Evolutionary conservation across 73 alveolate genomes (phyloP).

Genomic region (Tetrahymena thermophila): DNA sequence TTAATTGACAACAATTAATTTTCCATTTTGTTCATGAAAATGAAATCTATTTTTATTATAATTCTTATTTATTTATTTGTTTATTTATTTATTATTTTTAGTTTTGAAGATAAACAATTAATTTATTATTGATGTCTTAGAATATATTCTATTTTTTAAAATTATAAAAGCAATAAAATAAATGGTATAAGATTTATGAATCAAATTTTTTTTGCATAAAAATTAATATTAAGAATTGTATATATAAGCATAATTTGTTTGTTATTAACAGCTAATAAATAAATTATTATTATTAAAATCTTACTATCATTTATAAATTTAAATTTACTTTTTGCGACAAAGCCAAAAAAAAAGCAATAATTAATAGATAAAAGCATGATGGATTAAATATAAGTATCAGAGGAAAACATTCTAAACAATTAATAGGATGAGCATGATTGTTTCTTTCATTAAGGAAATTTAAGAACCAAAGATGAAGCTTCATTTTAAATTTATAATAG

Average conservation of each 20-base stretch:
- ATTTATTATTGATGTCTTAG: no score
- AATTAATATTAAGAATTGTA: background rate
- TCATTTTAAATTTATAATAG: background rate
- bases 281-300: background rate
- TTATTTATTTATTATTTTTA: no score
- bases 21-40: no score
- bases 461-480: background rate
- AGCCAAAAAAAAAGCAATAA: background rate
- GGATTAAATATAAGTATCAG: background rate
- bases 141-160: no score
- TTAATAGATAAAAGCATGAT: no score
- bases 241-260: no score
- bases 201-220: background rate
- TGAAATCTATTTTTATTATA: no score
- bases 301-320: no score
- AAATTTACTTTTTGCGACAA: background rate
- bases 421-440: background rate
- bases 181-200: background rate
- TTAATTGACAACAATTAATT: no score
- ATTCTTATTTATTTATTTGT: no score
- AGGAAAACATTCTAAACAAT: background rate
- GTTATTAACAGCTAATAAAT: background rate
- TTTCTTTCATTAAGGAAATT: background rate
- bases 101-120: no score
- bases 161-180: no score